A percentile compares a stretch with the other conserved stretches of the same genome.
Evolutionary conservation across 371 early-diverging fungal genomes (phyloP).

Genomic region (Rhizopus microsporus): DNA sequence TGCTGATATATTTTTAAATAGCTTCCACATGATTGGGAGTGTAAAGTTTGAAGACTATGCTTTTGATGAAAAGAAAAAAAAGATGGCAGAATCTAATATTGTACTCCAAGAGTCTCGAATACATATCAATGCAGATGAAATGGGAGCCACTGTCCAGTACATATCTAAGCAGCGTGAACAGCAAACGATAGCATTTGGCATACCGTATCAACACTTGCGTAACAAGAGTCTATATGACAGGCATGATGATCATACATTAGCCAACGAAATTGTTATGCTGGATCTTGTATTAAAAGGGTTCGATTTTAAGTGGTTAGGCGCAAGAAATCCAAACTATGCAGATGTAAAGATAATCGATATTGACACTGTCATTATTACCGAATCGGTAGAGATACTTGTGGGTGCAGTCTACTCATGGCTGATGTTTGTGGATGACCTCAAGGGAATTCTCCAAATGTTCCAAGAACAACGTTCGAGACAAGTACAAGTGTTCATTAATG

Average conservation of each 20-base stretch:
- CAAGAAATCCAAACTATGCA: conserved; percentile 54
- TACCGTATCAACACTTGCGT: conserved; percentile 56
- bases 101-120: conserved; percentile 62
- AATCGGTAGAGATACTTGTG: conserved; percentile 73
- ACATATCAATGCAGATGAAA: conserved; percentile 53
- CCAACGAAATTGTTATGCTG: conserved; percentile 65
- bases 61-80: conserved; percentile 53
- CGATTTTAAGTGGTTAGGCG: conserved; percentile 56
- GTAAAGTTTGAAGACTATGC: conserved; percentile 64
- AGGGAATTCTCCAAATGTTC: conserved; percentile 57
- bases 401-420: conserved; percentile 78
- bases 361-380: conserved; percentile 63
- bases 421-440: conserved; percentile 66
- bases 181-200: conserved; percentile 58
- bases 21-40: conserved; percentile 55
- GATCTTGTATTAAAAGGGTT: conserved; percentile 58
- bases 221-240: conserved; percentile 16
- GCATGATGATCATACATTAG: conserved; percentile 24
- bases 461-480: conserved; percentile 55
- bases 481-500: conserved; percentile 63
- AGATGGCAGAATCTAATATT: conserved; percentile 54
- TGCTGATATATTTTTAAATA: conserved; percentile 64
- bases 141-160: conserved; percentile 61
- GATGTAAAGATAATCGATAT: conserved; percentile 50
- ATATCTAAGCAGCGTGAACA: conserved; percentile 38